phyloP scores from a whole-genome alignment of 208 protist species.

The Trypanosoma cruzi region DNA sequence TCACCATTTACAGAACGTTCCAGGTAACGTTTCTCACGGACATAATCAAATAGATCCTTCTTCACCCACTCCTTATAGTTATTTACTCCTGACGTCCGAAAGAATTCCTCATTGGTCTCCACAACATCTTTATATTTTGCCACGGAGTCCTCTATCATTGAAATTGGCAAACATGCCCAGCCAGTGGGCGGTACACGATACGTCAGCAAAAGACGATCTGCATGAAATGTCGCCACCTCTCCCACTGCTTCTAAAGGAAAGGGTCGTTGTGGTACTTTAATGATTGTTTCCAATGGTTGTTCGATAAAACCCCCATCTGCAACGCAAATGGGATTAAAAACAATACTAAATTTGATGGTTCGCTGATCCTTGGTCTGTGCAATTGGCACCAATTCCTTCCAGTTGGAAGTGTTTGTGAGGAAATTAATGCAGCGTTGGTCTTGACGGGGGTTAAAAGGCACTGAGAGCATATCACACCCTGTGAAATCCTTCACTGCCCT shows the following conservation, averaged over 20 bases:
- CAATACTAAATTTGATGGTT: constrained; percentile 38
- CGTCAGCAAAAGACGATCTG: constrained; percentile 34
- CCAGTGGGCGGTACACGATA: constrained; percentile 40
- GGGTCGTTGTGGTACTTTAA: constrained; percentile 41
- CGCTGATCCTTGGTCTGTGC: constrained; percentile 23
- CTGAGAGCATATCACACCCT: constrained; percentile 39
- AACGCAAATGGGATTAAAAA: constrained; percentile 22
- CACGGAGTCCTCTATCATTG: constrained; percentile 25
- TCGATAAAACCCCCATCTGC: constrained; percentile 9
- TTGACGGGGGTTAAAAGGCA: constrained; percentile 33
- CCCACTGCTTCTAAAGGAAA: constrained; percentile 30
- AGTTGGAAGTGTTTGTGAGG: constrained; percentile 34
- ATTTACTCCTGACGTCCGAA: constrained; percentile 14
- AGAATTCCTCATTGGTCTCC: constrained; percentile 19
- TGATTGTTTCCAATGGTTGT: constrained; percentile 20
- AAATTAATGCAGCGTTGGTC: constrained; percentile 30
- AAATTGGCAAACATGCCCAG: constrained; percentile 31
- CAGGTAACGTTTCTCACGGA: not conserved
- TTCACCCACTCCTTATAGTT: constrained; percentile 37
- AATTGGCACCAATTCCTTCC: constrained; percentile 33
- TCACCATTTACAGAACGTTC: not conserved
- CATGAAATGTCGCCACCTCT: constrained; percentile 32
- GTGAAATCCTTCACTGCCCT: constrained; percentile 19
- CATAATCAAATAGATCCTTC: constrained; percentile 38
- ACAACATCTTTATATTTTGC: constrained; percentile 25